These are phyloP conservation scores for Plantago coronopus DNA, from an alignment of 305 asterid species.

Conservation along the genomic window DNA sequence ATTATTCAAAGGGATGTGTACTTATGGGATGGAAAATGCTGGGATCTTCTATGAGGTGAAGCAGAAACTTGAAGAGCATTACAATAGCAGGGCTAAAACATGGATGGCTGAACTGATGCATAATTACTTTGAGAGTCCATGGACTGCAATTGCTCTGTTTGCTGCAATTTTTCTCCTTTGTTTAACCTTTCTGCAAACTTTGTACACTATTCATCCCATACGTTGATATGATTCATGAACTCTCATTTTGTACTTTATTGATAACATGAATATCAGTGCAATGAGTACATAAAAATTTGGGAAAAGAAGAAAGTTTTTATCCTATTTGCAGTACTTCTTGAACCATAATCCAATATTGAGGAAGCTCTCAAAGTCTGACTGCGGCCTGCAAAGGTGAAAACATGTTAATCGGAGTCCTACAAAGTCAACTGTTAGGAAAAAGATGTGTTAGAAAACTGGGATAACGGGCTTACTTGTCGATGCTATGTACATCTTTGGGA, in stretches of 20 bases:
- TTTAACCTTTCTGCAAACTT: constrained; percentile 4
- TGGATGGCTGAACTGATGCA: constrained; percentile 30
- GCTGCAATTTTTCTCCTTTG: constrained; percentile 24
- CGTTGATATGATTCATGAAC: neutral
- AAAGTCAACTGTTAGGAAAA: too few species aligned
- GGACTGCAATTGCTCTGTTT: constrained; percentile 30
- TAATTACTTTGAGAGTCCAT: constrained; percentile 30
- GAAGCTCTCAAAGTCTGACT: constrained; percentile 73
- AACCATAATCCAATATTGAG: constrained; percentile 73
- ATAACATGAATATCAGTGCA: too few species aligned
- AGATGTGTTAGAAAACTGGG: too few species aligned
- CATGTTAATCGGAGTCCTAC: neutral
- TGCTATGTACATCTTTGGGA: constrained; percentile 59
- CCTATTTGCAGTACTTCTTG: constrained; percentile 54
- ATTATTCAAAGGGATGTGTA: constrained; percentile 15
- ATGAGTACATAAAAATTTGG: too few species aligned
- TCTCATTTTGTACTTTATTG: neutral
- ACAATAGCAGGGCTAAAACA: constrained; percentile 22
- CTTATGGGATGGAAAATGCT: neutral
- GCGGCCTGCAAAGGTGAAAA: constrained; percentile 45
- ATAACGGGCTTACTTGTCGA: constrained; percentile 46
- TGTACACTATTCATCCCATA: constrained; percentile 4
- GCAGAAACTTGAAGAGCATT: constrained; percentile 16
- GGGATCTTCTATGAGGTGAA: constrained; percentile 15
- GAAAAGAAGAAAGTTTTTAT: neutral